These are phyloP conservation scores for Lathyrus sativus DNA, from an alignment of 306 rosid species.

Conservation along the genomic window DNA sequence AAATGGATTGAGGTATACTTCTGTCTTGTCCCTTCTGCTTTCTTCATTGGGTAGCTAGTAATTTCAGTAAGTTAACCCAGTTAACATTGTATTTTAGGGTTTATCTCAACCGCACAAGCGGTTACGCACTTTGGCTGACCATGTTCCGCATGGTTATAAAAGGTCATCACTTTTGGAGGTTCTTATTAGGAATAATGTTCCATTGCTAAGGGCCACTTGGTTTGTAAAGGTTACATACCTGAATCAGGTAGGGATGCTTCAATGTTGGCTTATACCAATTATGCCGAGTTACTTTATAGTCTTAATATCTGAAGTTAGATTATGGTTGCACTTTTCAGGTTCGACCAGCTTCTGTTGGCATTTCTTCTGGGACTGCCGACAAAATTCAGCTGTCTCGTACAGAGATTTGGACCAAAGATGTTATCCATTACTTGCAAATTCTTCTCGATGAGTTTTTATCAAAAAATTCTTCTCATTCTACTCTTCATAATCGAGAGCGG, in stretches of 20 bases:
- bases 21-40: background rate
- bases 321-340: conserved; percentile 61
- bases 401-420: conserved; percentile 90
- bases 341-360: conserved; percentile 64
- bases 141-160: conserved; percentile 86
- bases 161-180: conserved; percentile 74
- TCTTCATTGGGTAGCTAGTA: conserved; percentile 25
- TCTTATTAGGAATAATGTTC: conserved; percentile 88
- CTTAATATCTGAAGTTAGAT: conserved; percentile 40
- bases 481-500: conserved; percentile 62
- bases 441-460: conserved; percentile 78
- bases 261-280: conserved; percentile 3
- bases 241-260: conserved; percentile 69
- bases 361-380: conserved; percentile 71
- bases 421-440: conserved; percentile 78
- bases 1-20: conserved; percentile 92
- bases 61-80: conserved; percentile 24
- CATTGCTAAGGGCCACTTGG: conserved; percentile 96
- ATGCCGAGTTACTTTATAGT: conserved; percentile 11
- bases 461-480: conserved; percentile 57
- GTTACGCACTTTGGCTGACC: conserved; percentile 76
- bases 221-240: conserved; percentile 85
- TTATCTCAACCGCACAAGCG: conserved; percentile 90
- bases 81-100: conserved; percentile 60
- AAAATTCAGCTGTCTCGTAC: conserved; percentile 78